Conservation (phyloP, 345 rosid genomes). For the Lumnitzera littorea region DNA sequence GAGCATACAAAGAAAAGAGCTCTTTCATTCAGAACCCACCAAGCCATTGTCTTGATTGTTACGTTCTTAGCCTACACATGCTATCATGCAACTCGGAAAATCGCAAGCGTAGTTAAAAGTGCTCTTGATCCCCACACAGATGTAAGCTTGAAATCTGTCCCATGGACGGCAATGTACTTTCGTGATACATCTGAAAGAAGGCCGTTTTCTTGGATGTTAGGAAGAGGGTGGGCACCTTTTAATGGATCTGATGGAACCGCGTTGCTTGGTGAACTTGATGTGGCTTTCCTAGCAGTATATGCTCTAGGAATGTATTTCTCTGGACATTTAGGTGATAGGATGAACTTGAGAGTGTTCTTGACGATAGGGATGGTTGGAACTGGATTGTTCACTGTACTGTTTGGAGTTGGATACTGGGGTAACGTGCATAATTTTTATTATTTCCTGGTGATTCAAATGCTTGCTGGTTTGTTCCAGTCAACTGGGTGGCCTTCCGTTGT, state of each 20-base stretch:
- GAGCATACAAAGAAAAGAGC: conserved; percentile 36
- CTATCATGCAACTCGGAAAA: conserved; percentile 85
- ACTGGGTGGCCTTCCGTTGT: conserved; percentile 99
- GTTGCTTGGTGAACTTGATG: conserved; percentile 78
- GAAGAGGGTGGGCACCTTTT: conserved; percentile 90
- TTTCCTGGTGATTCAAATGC: conserved; percentile 58
- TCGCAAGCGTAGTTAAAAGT: conserved; percentile 88
- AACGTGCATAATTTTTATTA: conserved; percentile 65
- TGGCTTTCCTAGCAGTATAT: conserved; percentile 76
- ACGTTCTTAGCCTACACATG: conserved; percentile 76
- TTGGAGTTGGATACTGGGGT: conserved; percentile 80
- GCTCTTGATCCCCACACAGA: conserved; percentile 70
- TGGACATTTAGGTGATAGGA: conserved; percentile 87
- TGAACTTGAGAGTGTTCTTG: conserved; percentile 70
- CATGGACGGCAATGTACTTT: conserved; percentile 24
- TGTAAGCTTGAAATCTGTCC: conserved; percentile 22
- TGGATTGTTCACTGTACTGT: conserved; percentile 69
- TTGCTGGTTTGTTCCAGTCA: conserved; percentile 85
- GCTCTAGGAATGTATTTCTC: conserved; percentile 87
- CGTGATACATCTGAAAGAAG: conserved; percentile 17
- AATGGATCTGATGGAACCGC: conserved; percentile 59
- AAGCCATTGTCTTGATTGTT: conserved; percentile 70
- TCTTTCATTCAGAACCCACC: conserved; percentile 59
- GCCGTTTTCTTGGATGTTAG: conserved; percentile 21
- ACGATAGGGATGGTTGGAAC: conserved; percentile 89